These are phyloP conservation scores for Chrysoporthe austroafricana DNA, from an alignment of 2,329 filamentous ascomycete species.

Conservation along the genomic window DNA sequence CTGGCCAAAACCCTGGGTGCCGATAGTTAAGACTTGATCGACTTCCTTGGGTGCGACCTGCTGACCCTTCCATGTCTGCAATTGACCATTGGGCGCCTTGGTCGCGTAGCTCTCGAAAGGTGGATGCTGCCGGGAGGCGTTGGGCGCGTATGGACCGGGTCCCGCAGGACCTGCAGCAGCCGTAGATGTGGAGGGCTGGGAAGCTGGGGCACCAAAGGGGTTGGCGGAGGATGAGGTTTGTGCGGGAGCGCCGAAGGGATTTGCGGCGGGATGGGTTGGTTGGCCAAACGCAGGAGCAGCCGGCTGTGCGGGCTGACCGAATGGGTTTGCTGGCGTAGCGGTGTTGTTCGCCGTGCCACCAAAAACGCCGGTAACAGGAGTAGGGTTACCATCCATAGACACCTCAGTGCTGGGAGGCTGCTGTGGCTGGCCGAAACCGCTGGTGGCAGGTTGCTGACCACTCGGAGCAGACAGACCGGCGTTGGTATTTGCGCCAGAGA, in stretches of 20 bases:
- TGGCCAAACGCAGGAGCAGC: slow-evolving; percentile 30
- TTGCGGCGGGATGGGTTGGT: slow-evolving; percentile 30
- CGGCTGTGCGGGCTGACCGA: slow-evolving; percentile 32
- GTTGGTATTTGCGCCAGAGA: slow-evolving; percentile 17
- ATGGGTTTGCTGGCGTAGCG: slow-evolving; percentile 19
- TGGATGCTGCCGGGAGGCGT: slow-evolving; percentile 37
- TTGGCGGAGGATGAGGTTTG: background rate
- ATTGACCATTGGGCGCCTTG: slow-evolving; percentile 32
- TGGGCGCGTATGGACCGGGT: slow-evolving; percentile 33
- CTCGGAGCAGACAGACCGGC: slow-evolving; percentile 25
- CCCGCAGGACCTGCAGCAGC: background rate
- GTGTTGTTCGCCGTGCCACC: slow-evolving; percentile 22
- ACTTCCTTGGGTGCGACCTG: slow-evolving; percentile 41
- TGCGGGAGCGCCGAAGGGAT: slow-evolving; percentile 13
- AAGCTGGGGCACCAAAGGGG: slow-evolving; percentile 15
- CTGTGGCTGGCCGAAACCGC: slow-evolving; percentile 27
- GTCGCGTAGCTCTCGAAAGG: slow-evolving; percentile 36
- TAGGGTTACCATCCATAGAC: slow-evolving; percentile 23
- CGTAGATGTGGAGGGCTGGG: slow-evolving; percentile 1
- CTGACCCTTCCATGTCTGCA: slow-evolving; percentile 40
- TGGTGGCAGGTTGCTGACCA: slow-evolving; percentile 29
- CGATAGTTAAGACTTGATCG: slow-evolving; percentile 43
- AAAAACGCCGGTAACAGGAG: slow-evolving; percentile 33
- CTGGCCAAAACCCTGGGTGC: slow-evolving; percentile 52
- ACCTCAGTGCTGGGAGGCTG: slow-evolving; percentile 26